Conservation (phyloP, 2,329 filamentous ascomycete species). For the Pestalotiopsis sp. region DNA sequence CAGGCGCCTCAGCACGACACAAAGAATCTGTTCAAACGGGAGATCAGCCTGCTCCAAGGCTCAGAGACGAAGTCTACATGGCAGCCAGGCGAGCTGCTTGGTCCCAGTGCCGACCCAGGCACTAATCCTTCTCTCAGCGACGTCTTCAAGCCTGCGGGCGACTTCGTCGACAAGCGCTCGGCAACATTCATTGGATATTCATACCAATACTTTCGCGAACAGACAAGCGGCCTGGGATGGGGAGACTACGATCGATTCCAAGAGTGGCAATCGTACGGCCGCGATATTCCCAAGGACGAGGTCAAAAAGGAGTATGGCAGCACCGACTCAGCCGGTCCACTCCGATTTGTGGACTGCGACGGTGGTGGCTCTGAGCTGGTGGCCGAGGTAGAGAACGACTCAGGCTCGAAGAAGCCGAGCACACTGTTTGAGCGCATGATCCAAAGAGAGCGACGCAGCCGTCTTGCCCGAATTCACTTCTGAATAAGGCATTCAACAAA, state of each 20-base stretch:
- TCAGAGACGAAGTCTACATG: neutral
- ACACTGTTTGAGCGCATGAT: too few relatives aligned
- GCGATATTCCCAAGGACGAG: neutral
- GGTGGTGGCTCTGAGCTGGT: too few relatives aligned
- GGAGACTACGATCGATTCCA: neutral
- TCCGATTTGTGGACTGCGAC: neutral
- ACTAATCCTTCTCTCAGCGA: neutral
- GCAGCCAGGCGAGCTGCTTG: neutral
- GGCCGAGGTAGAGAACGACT: too few relatives aligned
- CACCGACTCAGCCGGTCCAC: neutral
- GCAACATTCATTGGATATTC: neutral
- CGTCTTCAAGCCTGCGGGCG: neutral
- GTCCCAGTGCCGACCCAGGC: neutral
- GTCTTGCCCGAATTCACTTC: too few relatives aligned
- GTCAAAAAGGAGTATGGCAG: neutral
- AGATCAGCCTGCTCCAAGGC: neutral
- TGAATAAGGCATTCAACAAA: too few relatives aligned
- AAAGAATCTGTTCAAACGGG: neutral
- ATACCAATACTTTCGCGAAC: neutral
- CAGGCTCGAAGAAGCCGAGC: too few relatives aligned
- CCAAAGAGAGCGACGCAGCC: too few relatives aligned
- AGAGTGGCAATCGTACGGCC: neutral
- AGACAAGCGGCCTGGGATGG: neutral
- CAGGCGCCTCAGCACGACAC: neutral
- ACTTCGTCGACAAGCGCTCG: neutral